Base-by-base conservation (phyloP, 2,329 filamentous ascomycete species). In the Dryadomyces quercus-mongolicae region DNA sequence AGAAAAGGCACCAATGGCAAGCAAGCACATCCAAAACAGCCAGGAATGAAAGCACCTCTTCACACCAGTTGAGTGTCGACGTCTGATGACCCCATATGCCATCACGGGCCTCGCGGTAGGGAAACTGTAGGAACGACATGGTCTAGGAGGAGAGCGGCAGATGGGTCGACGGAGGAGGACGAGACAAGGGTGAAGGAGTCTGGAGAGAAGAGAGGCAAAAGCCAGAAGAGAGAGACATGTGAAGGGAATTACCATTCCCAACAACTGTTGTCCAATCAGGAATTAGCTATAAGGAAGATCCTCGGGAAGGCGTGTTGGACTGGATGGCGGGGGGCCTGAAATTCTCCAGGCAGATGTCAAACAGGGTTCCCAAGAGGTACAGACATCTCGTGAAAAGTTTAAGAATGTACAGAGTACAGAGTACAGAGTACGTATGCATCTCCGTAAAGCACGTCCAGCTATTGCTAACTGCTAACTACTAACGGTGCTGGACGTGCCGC, bases 1-100 rank as follows among this genome's bases (percentile, higher is more conserved):
- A 43, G 15, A 31, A 40, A 9, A 44, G 25, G 25, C 25, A 31
- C 25, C 25, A 31, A 31, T 31, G 25, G 25, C 25, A 31, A 31
- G 8, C 8, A 8, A 31, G 25, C 25, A 4, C 25, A 31, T 31
- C 25, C 25, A 31, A 8, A 4, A 4, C 25, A 31, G 4, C 25
- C 25, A 31, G 25, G 25, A 31, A 8, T 8, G 25, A 4, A 31
- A 31, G 25, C 42, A 69, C 67, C 63, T 70, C 67, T 60, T 70
- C 68, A 57, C 68, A 70, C 68, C 68, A 70, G 51, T 70, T 69
- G 55, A 70, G 56, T 1, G 68, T 70, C 20, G 67, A 67, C 1
- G 67, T 69, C 46, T 68, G 66, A 16, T 65, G 60, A 21, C 67
- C 67, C 68, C 68, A 70, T 57, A 67, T 61, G 51, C 68, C 68